Evolutionary conservation across 495 filamentous ascomycete genomes (phyloP), one percentile per base, ranked within the genome.

Genomic region (Hypoxylon perforatum): DNA sequence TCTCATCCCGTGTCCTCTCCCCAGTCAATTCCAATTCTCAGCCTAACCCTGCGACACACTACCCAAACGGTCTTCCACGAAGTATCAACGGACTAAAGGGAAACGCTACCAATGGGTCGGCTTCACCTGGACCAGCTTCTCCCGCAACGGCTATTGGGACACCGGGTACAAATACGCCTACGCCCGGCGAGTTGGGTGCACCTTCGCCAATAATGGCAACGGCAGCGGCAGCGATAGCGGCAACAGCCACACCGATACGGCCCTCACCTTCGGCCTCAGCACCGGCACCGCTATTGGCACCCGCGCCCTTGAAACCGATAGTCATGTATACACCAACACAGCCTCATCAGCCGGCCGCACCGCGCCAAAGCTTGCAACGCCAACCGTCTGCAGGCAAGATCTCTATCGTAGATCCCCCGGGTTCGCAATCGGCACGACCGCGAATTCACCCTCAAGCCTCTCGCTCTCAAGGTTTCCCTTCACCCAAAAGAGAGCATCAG

Each of bases 391-490:
- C 30, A 4, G 45, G 38, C n/a, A 80, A 77, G 53, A 71, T 78
- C 25, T 47, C 70, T 30, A 81, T 81, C 58, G 78, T 80, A 63
- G 79, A 81, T 44, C 79, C 79, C 9, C 78, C 79, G 1, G 53
- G 64, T 0, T 4, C 49, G 70, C 54, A 59, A 22, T 52, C 63
- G 15, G 14, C 14, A 18, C 63, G 23, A 44, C 22, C 41, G 35
- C 30, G 15, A 39, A 67, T 9, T 17, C 62, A 30, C 28, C 51
- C 5, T 23, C 58, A 36, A 4, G 0, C 48, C 2, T 23, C 57
- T 15, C 61, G 42, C 2, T 23, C 57, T 15, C 61, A 46, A 39
- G 76, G 80, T 25, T 80, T 82, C 57, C 71, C 78, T 1, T 83
- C 80, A 44, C 80, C 80, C 1, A 67, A 47, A 12, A 63, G 38